A percentile compares a stretch with the other conserved stretches of the same genome.
Evolutionary conservation across 345 rosid genomes (phyloP).

Genomic region (Streptanthus diversifolius): DNA sequence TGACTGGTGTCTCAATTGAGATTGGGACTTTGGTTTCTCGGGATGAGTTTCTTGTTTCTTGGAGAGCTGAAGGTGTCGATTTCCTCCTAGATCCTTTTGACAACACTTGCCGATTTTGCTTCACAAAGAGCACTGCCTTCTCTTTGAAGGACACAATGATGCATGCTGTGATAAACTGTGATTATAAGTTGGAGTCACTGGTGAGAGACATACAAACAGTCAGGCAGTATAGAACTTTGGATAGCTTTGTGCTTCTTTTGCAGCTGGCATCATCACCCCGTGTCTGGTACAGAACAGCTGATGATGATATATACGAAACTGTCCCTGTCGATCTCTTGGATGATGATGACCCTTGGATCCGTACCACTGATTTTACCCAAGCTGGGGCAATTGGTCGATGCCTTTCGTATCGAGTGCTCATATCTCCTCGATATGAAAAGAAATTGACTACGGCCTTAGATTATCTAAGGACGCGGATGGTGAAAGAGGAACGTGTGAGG

Average conservation of each 20-base stretch:
- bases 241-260: slow-evolving; percentile 49
- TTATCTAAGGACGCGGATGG: slow-evolving; percentile 53
- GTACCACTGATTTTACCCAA: slow-evolving; percentile 75
- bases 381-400: slow-evolving; percentile 76
- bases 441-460: slow-evolving; percentile 50
- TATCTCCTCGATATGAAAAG: slow-evolving; percentile 59
- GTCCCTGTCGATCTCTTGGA: slow-evolving; percentile 69
- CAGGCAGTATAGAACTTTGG: slow-evolving; percentile 39
- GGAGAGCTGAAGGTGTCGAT: slow-evolving; percentile 58
- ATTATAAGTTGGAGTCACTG: slow-evolving; percentile 75
- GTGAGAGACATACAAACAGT: slow-evolving; percentile 62
- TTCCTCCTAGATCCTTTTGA: slow-evolving; percentile 88
- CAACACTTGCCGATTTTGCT: slow-evolving; percentile 64
- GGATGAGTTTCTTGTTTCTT: slow-evolving; percentile 58
- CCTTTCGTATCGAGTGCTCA: slow-evolving; percentile 51
- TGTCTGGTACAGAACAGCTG: slow-evolving; percentile 81
- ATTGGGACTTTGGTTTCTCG: slow-evolving; percentile 55
- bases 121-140: slow-evolving; percentile 60
- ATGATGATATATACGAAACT: slow-evolving; percentile 56
- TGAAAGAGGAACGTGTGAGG: slow-evolving; percentile 39
- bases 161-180: slow-evolving; percentile 68
- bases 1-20: slow-evolving; percentile 55
- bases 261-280: slow-evolving; percentile 72
- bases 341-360: slow-evolving; percentile 97
- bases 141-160: slow-evolving; percentile 45